Percentiles rank a stretch among this genome's conserved stretches.
Evolutionary conservation across 148 eudicot genomes (phyloP).

Genomic region (Cornus suecica): DNA sequence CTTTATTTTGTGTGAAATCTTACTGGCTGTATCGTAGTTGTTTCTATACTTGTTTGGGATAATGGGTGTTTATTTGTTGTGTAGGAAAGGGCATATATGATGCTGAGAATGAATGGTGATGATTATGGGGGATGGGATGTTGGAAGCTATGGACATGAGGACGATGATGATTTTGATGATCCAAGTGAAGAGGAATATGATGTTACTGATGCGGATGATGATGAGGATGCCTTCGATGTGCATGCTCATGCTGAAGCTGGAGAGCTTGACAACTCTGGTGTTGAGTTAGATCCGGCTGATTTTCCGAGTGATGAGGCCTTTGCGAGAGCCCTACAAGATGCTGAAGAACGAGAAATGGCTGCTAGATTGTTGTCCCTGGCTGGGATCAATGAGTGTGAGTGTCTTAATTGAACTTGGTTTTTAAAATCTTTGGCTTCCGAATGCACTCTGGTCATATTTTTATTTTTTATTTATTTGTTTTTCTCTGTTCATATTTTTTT

Average conservation of each 20-base stretch:
- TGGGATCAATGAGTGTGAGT: slow-evolving; percentile 77
- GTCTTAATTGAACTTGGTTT: slow-evolving; percentile 1
- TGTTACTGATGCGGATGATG: slow-evolving; percentile 40
- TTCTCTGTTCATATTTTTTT: too few species aligned
- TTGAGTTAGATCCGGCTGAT: slow-evolving; percentile 63
- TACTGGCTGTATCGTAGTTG: neutral
- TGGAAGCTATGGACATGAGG: slow-evolving; percentile 54
- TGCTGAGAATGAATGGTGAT: slow-evolving; percentile 72
- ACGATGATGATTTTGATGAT: slow-evolving; percentile 30
- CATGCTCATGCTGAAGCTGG: slow-evolving; percentile 59
- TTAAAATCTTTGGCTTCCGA: neutral
- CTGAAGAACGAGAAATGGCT: slow-evolving; percentile 93
- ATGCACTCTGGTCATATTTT: too few species aligned
- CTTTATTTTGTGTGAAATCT: neutral
- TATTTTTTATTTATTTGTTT: too few species aligned
- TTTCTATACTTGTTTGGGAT: neutral
- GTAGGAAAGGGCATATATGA: slow-evolving; percentile 99
- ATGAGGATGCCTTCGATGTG: slow-evolving; percentile 68
- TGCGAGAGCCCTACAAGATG: slow-evolving; percentile 97
- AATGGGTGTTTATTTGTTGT: slow-evolving; percentile 8
- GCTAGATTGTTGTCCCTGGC: slow-evolving; percentile 80
- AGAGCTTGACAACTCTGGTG: slow-evolving; percentile 32
- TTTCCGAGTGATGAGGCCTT: slow-evolving; percentile 86
- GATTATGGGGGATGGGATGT: slow-evolving; percentile 77
- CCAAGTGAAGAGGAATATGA: slow-evolving; percentile 31